Base-by-base conservation (phyloP, 306 rosid genomes). In the Malus orientalis region DNA sequence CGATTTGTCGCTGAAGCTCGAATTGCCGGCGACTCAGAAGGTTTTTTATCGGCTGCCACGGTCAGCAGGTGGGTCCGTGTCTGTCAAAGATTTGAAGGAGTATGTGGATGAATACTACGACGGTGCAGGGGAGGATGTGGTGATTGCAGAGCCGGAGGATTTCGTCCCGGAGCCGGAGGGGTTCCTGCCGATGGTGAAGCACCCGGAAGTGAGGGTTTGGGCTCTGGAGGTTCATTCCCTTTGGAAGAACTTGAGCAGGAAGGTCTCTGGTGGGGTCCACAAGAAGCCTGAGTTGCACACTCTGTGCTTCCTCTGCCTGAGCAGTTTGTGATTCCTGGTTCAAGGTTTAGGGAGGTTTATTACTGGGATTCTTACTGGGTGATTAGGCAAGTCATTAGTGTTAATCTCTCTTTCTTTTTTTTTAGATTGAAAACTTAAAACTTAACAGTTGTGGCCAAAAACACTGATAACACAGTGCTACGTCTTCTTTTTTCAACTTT, bases 361-460 rank as follows among this genome's bases (percentile, higher is more conserved):
- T 95, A 95, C 42, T 95, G 99, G 99, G 97, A 95, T 85, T 90
- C 99, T 16, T 95, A 92, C 69, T 95, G 99, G 99, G 87, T 89
- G 0, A 90, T 92, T 49, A 88, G 97, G 99, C 90, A 69, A 51
- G 66, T 51, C 55, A 51, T 51, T 4, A 51, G 55, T 62, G 30
- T 58, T 22, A 7, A 27, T 61, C 15, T 16, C 49, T 23, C 15
- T 38, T 38, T 42, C 9, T 9, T 40, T 9, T 2, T 40, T 40
- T 40, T 40, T 40, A 2, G 44, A 42, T 42, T 42, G 12, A 42
- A 42, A 42, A 42, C 12, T 8, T 42, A 42, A 9, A 42, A 42
- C 12, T 1, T 10, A 42, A 9, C 45, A 42, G 45, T 42, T 42
- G 10, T 7, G 42, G 42, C 42, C 42, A 9, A 42, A 42, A 42